phyloP scores from a whole-genome alignment of 2,329 filamentous ascomycete species.

The Sclerotinia spermophila region DNA sequence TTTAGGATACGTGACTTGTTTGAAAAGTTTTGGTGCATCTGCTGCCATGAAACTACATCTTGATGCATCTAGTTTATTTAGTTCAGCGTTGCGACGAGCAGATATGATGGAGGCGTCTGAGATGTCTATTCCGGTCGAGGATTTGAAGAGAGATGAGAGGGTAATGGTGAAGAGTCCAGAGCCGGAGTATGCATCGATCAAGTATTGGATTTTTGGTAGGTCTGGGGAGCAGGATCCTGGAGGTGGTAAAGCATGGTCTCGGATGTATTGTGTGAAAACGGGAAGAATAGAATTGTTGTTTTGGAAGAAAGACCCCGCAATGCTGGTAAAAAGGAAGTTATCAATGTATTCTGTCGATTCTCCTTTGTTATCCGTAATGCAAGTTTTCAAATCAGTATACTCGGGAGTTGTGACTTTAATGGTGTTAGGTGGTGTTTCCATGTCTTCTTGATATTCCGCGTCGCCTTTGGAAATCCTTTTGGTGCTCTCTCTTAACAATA shows the following conservation, averaged over 20 bases:
- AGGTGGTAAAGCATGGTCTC: conserved; percentile 67
- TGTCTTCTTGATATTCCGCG: conserved; percentile 28
- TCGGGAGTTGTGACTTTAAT: conserved; percentile 41
- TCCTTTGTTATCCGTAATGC: conserved; percentile 80
- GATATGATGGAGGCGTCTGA: conserved; percentile 72
- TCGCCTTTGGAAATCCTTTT: conserved; percentile 54
- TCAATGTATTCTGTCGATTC: conserved; percentile 85
- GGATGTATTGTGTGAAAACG: conserved; percentile 81
- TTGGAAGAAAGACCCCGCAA: conserved; percentile 94
- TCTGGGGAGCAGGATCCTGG: conserved; percentile 35
- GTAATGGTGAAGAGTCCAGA: conserved; percentile 97
- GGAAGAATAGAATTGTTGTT: conserved; percentile 99
- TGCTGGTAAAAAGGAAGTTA: conserved; percentile 77
- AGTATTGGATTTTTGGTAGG: conserved; percentile 62
- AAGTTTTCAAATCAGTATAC: conserved; percentile 77
- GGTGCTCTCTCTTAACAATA: conserved; percentile 85
- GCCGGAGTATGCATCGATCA: conserved; percentile 97
- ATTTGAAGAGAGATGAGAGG: conserved; percentile 77
- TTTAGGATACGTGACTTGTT: conserved; percentile 66
- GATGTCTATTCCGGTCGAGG: conserved; percentile 88
- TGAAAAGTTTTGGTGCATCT: conserved; percentile 81
- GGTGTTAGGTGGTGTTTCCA: conserved; percentile 32
- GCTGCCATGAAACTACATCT: conserved; percentile 84
- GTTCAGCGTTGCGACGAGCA: conserved; percentile 71
- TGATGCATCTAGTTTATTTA: conserved; percentile 65